These are phyloP conservation scores for Cyberlindnera samutprakarnensis DNA, from an alignment of 805 yeast species.

Conservation along the genomic window DNA sequence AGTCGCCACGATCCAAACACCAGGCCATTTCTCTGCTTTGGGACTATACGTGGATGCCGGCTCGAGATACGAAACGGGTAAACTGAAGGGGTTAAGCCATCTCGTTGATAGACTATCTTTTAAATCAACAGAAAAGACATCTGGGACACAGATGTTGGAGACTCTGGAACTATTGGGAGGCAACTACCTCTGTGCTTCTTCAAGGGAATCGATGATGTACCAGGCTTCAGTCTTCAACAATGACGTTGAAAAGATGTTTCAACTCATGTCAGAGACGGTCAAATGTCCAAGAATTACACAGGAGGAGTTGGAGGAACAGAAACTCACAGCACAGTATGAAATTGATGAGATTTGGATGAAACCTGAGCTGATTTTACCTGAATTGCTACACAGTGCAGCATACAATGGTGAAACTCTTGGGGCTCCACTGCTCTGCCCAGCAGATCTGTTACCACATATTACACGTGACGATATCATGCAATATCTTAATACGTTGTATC, in stretches of 20 bases:
- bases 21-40: constrained; percentile 86
- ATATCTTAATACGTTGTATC: constrained; percentile 60
- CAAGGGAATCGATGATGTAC: constrained; percentile 86
- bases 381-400: constrained; percentile 81
- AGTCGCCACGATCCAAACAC: constrained; percentile 77
- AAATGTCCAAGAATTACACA: constrained; percentile 59
- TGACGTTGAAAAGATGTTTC: constrained; percentile 75
- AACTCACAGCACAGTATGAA: constrained; percentile 71
- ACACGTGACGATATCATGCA: constrained; percentile 42
- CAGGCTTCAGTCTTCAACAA: constrained; percentile 91
- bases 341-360: constrained; percentile 74
- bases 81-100: constrained; percentile 71
- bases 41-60: constrained; percentile 92
- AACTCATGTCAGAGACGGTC: constrained; percentile 70
- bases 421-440: constrained; percentile 76
- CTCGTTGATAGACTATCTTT: constrained; percentile 81
- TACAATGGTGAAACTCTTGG: constrained; percentile 71
- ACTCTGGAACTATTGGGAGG: constrained; percentile 81
- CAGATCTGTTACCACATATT: constrained; percentile 52
- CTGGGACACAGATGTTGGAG: constrained; percentile 67
- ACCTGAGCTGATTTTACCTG: constrained; percentile 83
- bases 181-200: constrained; percentile 86
- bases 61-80: constrained; percentile 65
- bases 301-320: constrained; percentile 68
- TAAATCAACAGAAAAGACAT: constrained; percentile 52